A percentile compares a stretch with the other conserved stretches of the same genome.
phyloP scores from a whole-genome alignment of 2,329 filamentous ascomycete species.

The Penicillium hordei region DNA sequence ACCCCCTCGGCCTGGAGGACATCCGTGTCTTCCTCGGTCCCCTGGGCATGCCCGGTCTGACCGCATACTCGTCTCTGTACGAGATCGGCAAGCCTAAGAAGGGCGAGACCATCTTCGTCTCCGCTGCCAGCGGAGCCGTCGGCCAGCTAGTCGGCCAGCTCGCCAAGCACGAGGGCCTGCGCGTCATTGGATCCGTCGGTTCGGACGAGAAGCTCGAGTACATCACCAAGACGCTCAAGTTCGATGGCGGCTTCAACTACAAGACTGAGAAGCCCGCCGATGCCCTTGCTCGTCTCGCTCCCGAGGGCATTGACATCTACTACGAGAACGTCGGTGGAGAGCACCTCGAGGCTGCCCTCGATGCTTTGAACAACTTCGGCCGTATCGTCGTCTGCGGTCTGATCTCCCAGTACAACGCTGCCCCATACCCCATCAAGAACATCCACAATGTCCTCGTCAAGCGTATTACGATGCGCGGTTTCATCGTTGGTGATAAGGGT shows the following conservation, averaged over 20 bases:
- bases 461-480: constrained; percentile 68
- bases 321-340: constrained; percentile 79
- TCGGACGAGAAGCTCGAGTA: constrained; percentile 77
- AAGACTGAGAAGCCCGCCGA: constrained; percentile 73
- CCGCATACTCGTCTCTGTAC: constrained; percentile 72
- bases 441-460: constrained; percentile 65
- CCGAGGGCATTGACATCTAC: constrained; percentile 78
- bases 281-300: constrained; percentile 69
- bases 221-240: constrained; percentile 67
- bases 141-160: constrained; percentile 81
- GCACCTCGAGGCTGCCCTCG: constrained; percentile 67
- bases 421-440: constrained; percentile 68
- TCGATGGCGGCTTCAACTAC: constrained; percentile 81
- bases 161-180: constrained; percentile 76
- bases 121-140: constrained; percentile 75
- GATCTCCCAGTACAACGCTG: constrained; percentile 76
- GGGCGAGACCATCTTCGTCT: constrained; percentile 80
- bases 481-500: constrained; percentile 66
- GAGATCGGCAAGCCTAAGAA: constrained; percentile 73
- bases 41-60: constrained; percentile 76
- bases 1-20: constrained; percentile 57
- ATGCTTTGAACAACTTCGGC: constrained; percentile 63
- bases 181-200: constrained; percentile 77
- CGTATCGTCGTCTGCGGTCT: constrained; percentile 65
- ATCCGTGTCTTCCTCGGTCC: constrained; percentile 67